A percentile compares a stretch with the other conserved stretches of the same genome.
These are phyloP conservation scores for Phyllosticta ampelicida DNA, from an alignment of 2,329 filamentous ascomycete genomes.

Conservation along the genomic window DNA sequence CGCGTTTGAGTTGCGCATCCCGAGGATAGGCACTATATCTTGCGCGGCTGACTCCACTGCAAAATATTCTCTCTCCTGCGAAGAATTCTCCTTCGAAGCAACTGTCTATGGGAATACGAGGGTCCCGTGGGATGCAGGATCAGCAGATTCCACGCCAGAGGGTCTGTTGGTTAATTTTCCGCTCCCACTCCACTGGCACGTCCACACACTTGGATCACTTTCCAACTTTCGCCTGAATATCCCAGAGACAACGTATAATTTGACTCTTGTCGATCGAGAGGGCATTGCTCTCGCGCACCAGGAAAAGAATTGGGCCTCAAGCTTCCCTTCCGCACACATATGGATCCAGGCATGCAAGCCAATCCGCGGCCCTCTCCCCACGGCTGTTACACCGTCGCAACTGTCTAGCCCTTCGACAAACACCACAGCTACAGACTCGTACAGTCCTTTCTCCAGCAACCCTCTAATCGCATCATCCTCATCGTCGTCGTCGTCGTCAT, in stretches of 20 bases:
- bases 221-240: constrained; percentile 31
- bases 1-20: neutral
- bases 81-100: constrained; percentile 13
- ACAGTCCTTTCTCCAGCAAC: neutral
- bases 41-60: constrained; percentile 27
- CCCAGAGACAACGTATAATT: constrained; percentile 15
- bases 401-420: constrained; percentile 10
- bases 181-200: constrained; percentile 42
- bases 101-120: constrained; percentile 11
- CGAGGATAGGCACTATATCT: neutral
- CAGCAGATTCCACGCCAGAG: constrained; percentile 31
- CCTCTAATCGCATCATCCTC: neutral
- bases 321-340: constrained; percentile 35
- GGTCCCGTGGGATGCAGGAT: neutral
- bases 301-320: constrained; percentile 42
- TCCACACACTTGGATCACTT: constrained; percentile 35
- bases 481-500: neutral
- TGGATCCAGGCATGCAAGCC: constrained; percentile 29
- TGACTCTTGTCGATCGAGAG: constrained; percentile 13
- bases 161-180: constrained; percentile 35
- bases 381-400: constrained; percentile 29
- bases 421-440: neutral
- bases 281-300: constrained; percentile 35
- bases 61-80: constrained; percentile 21
- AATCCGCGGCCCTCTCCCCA: constrained; percentile 18